Evolutionary conservation across 1,284 basidiomycete species (phyloP).

Genomic region (Microbotryum intermedium): DNA sequence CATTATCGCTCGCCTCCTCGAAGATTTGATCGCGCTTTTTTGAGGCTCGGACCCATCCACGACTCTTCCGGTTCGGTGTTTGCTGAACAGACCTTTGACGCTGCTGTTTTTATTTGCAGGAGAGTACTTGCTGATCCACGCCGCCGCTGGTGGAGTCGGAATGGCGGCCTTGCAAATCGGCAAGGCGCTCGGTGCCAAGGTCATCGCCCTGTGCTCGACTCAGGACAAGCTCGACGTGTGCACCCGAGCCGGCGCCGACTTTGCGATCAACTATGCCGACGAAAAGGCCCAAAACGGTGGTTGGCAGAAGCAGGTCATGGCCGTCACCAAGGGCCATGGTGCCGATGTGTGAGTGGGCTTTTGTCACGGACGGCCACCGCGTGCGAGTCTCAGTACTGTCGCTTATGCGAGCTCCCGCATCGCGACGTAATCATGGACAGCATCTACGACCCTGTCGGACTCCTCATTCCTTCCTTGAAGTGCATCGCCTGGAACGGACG

Average conservation of each 20-base stretch:
- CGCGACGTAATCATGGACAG: too few relatives aligned
- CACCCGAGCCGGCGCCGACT: conserved; percentile 40
- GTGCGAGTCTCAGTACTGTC: background rate
- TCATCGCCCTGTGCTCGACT: conserved; percentile 43
- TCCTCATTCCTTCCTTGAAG: conserved; percentile 60
- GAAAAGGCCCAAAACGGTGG: conserved; percentile 27
- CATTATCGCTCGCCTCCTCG: too few relatives aligned
- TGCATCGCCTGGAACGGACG: conserved; percentile 93
- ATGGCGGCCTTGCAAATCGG: conserved; percentile 83
- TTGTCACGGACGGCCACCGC: conserved; percentile 1
- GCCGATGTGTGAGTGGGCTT: conserved; percentile 45
- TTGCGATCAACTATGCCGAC: conserved; percentile 42
- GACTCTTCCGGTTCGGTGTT: too few relatives aligned
- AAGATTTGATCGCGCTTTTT: too few relatives aligned
- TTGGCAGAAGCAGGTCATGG: conserved; percentile 47
- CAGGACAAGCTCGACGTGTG: conserved; percentile 41
- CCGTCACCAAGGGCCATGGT: conserved; percentile 66
- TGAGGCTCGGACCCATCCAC: too few relatives aligned
- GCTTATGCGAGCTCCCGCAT: background rate
- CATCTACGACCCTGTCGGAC: conserved; percentile 80
- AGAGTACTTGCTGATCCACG: conserved; percentile 75
- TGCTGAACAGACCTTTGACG: too few relatives aligned
- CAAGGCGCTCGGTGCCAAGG: conserved; percentile 48
- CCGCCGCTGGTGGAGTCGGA: conserved; percentile 87
- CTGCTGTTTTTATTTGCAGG: background rate